Base-by-base conservation (phyloP, 495 filamentous ascomycete genomes). In the Paragyromitra xinjiangensis region DNA sequence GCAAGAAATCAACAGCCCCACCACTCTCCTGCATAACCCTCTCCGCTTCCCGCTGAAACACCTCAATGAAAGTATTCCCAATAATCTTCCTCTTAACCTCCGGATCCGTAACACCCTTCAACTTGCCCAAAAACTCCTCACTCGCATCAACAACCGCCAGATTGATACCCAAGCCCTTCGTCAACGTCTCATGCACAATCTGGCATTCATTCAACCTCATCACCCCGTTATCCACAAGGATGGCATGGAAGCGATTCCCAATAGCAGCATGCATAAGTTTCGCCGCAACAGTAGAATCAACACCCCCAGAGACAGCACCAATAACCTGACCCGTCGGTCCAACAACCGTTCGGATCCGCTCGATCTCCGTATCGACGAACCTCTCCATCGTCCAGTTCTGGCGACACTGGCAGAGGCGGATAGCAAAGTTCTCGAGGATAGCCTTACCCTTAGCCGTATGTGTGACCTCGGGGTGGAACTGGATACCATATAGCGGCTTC, bases 11-110 rank as follows among this genome's bases (percentile, higher is more conserved):
- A 24, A 97, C 91, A 69, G 91, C 87, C 6, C 91, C 93, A 9
- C 88, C 89, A 44, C 86, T 85, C 91, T 66, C 86, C 89, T 66
- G 85, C 87, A 80, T 92, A 42, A 97, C 93, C 82, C 90, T 88
- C 75, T 90, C 87, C 2, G 93, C 94, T 73, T 93, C 90, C 40
- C 90, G 87, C 83, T 97, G 90, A 84, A 97, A 98, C 26, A 97
- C 84, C 74, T 97, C 94, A 81, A 98, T 98, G 84, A 84, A 86
- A 24, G 88, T 91, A 72, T 86, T 87, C 40, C 94, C 95, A 80
- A 99, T 98, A 80, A 98, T 90, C 85, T 95, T 98, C 37, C 95
- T 88, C 88, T 99, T 99, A 84, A 90, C 88, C 85, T 98, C 95
- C 0, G 95, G 95, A 51, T 97, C 92, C 45, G 87, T 85, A 48